Evolutionary conservation across 257 asterid species (phyloP), one percentile per base, ranked within the genome.

Genomic region (Jacaranda mimosifolia): DNA sequence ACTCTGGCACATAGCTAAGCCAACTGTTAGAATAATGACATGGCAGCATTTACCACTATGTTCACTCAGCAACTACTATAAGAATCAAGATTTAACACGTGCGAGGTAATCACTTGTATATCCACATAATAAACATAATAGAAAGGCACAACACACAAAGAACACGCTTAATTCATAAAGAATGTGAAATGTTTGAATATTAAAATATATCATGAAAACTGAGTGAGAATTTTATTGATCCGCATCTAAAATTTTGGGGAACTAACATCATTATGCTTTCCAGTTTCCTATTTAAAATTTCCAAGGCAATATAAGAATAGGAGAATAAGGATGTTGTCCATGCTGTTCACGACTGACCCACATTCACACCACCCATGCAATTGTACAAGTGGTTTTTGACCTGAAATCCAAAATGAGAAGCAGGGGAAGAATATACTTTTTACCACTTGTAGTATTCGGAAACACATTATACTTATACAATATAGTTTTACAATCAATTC

Each of bases 1-100:
- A 76, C 84, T 86, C 97, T 91, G 98, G 88, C 80, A 87, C 77
- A 87, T 68, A 82, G 82, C 87, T 81, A 83, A 85, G 87, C 83
- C 78, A 75, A 81, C 26, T 75, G 83, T 87, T 84, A 91, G 80
- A 84, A 84, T 78, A 78, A 85, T 26, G 83, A 5, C 39, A 70
- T 60, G 55, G 51, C 52, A 65, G 63, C 45, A 38, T 75, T 73
- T 43, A 38, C 9, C 36, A 48, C 65, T 49, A 46, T 42, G 43
- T 43, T 63, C 46, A 32, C n/a, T 39, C 38, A 45, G 75, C 68
- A 64, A 32, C 57, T 56, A 49, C 19, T 45, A 48, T 53, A 72
- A 72, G 60, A 63, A 63, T 43, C 21, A 69, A 59, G 53, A 55
- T 15, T 26, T 18, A 46, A 18, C 49, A 69, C 26, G 11, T 42